phyloP scores from a whole-genome alignment of 192 early-diverging fungal species.

The Bifiguratus adelaidae region DNA sequence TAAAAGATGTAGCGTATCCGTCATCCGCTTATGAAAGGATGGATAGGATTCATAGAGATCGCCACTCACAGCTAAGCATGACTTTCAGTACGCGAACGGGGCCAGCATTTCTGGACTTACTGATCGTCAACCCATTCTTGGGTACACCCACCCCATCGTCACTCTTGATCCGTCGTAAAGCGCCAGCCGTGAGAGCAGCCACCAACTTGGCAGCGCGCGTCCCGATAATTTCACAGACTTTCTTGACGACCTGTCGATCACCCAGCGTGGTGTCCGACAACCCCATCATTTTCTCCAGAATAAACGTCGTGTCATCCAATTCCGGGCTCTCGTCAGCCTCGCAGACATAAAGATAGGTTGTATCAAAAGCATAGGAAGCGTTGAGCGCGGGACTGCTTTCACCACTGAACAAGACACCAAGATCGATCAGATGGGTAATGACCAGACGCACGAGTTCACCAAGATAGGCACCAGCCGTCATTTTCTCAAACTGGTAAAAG shows the following conservation, averaged over 20 bases:
- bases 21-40: constrained; percentile 23
- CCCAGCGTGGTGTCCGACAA: constrained; percentile 51
- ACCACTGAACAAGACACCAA: constrained; percentile 63
- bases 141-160: background rate
- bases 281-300: constrained; percentile 62
- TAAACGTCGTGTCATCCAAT: constrained; percentile 46
- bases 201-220: constrained; percentile 63
- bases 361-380: constrained; percentile 61
- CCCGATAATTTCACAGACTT: constrained; percentile 65
- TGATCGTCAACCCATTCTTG: constrained; percentile 16
- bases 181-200: constrained; percentile 49
- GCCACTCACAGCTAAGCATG: constrained; percentile 18
- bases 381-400: constrained; percentile 39
- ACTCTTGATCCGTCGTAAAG: constrained; percentile 25
- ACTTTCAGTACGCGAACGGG: background rate
- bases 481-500: constrained; percentile 82
- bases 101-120: too few relatives aligned
- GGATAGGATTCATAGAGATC: constrained; percentile 25
- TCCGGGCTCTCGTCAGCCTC: constrained; percentile 56
- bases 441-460: constrained; percentile 77
- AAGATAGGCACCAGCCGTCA: constrained; percentile 87
- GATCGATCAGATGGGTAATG: constrained; percentile 66
- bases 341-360: constrained; percentile 59
- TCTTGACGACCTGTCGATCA: constrained; percentile 73
- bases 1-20: constrained; percentile 18